Evolutionary conservation across 768 basidiomycete genomes (phyloP).

Genomic region (Termitomyces sp.): DNA sequence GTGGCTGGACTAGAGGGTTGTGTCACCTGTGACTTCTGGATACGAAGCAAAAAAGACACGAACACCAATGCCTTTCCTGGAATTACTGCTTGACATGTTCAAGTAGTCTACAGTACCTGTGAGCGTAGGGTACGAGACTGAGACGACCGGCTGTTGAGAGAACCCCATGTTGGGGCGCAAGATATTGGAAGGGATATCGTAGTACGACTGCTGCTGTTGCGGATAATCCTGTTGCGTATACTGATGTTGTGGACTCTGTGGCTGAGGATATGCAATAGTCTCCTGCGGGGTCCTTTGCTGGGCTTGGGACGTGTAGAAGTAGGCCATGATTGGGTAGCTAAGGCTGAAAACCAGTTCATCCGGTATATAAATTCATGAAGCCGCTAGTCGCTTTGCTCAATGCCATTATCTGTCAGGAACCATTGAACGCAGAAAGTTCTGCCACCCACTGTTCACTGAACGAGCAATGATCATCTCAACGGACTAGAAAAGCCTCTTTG

Average conservation of each 20-base stretch:
- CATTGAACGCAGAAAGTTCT: not conserved
- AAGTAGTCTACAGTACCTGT: conserved; percentile 14
- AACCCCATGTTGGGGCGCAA: conserved; percentile 1
- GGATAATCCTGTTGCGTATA: not conserved
- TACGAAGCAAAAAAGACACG: not conserved
- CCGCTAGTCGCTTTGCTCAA: conserved; percentile 7
- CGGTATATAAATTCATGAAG: conserved; percentile 3
- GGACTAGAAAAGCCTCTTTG: not conserved
- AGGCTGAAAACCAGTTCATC: not conserved
- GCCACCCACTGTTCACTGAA: not conserved
- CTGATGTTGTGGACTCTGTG: not conserved
- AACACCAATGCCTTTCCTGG: conserved; percentile 6
- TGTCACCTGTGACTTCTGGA: not conserved
- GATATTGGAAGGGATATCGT: not conserved
- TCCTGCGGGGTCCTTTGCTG: conserved; percentile 8
- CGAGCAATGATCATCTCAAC: not conserved
- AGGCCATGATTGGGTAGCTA: conserved; percentile 3
- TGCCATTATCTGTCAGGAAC: conserved; percentile 1
- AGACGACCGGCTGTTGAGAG: conserved; percentile 5
- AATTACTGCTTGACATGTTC: not conserved
- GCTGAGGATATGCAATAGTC: not conserved
- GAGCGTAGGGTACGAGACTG: conserved; percentile 18
- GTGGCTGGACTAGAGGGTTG: conserved; percentile 6
- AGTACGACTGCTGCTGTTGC: not conserved
- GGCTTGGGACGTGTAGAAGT: conserved; percentile 1